A percentile compares a stretch with the other conserved stretches of the same genome.
Evolutionary conservation across 129 eudicot genomes (phyloP).

Genomic region (Helianthus tuberosus): DNA sequence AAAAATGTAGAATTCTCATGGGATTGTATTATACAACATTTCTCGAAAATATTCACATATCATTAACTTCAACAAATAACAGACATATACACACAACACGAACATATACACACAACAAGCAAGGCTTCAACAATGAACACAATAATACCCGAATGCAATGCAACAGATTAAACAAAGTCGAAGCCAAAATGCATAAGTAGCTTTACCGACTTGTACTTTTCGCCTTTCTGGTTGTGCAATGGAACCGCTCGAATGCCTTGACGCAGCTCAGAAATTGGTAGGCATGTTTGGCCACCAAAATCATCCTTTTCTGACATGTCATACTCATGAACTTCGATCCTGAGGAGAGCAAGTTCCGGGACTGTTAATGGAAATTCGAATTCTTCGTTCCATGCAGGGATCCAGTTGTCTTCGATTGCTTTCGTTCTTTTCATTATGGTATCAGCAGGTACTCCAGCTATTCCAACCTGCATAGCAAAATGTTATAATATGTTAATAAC

Average conservation of each 20-base stretch:
- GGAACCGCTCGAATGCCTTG: conserved; percentile 90
- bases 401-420: conserved; percentile 82
- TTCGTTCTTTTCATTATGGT: conserved; percentile 79
- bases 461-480: conserved; percentile 59
- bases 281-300: conserved; percentile 89
- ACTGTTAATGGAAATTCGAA: conserved; percentile 75
- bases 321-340: conserved; percentile 87
- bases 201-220: conserved; percentile 72
- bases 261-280: conserved; percentile 80
- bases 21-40: conserved; percentile 28
- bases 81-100: conserved; percentile 21
- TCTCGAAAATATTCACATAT: conserved; percentile 29
- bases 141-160: neutral
- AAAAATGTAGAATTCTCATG: conserved; percentile 11
- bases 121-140: conserved; percentile 2
- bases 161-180: conserved; percentile 44
- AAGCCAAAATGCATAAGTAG: conserved; percentile 85
- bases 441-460: conserved; percentile 90
- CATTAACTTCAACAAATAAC: conserved; percentile 21
- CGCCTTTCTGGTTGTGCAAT: conserved; percentile 60
- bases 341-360: conserved; percentile 86
- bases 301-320: conserved; percentile 94
- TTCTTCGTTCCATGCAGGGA: conserved; percentile 85
- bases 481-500: neutral
- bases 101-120: conserved; percentile 24